Conservation (phyloP, 2,329 filamentous ascomycete species). For the Ophiostoma ulmi region DNA sequence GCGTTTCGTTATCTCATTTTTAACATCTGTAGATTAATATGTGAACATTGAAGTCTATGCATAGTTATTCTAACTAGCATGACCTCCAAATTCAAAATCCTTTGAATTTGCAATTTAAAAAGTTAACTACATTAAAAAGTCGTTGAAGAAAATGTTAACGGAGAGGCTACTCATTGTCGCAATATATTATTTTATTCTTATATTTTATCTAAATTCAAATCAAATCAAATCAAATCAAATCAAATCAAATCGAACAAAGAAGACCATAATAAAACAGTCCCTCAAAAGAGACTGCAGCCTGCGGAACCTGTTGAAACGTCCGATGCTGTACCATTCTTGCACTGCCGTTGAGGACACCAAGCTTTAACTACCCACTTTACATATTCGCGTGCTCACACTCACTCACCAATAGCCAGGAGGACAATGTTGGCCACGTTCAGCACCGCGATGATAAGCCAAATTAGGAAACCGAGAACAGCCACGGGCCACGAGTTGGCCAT, state of each 20-base stretch:
- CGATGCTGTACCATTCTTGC: neutral
- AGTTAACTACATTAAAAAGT: too few species aligned
- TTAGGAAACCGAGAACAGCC: constrained; percentile 47
- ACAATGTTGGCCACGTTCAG: constrained; percentile 78
- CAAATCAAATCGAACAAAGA: neutral
- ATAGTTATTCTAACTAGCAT: too few species aligned
- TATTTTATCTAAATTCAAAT: too few species aligned
- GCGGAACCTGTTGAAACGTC: neutral
- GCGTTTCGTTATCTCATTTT: too few species aligned
- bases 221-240: neutral
- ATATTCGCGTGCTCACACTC: neutral
- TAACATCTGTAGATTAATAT: too few species aligned
- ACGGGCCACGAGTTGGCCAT: constrained; percentile 71
- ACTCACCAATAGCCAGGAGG: constrained; percentile 46
- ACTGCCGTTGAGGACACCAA: neutral
- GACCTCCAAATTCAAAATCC: too few species aligned
- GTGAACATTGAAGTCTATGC: too few species aligned
- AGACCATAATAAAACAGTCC: neutral
- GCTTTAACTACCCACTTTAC: neutral
- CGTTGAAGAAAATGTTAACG: too few species aligned
- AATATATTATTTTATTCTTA: too few species aligned
- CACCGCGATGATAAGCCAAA: constrained; percentile 68
- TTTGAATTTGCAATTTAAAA: too few species aligned
- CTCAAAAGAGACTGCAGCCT: neutral
- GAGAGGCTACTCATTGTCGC: too few species aligned